Conservation (phyloP, 768 basidiomycete genomes). For the Artomyces pyxidatus region DNA sequence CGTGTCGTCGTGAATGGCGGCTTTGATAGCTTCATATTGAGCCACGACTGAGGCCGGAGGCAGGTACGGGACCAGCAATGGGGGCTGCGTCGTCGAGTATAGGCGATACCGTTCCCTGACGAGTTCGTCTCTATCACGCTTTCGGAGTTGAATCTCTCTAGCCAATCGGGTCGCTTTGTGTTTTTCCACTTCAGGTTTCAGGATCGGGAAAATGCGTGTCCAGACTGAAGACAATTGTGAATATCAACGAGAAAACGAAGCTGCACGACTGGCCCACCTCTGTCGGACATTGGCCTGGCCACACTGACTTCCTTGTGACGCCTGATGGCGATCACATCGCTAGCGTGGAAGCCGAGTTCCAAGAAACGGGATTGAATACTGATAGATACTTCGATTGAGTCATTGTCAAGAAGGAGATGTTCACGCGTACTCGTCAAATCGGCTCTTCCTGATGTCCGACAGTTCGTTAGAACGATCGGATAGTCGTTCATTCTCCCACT, state of each 20-base stretch:
- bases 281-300: slow-evolving; percentile 8
- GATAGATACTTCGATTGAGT: neutral
- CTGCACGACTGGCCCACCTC: neutral
- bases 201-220: neutral
- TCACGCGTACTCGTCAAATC: slow-evolving; percentile 5
- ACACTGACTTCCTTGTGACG: slow-evolving; percentile 6
- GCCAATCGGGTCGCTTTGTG: neutral
- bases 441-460: slow-evolving; percentile 2
- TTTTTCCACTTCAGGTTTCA: neutral
- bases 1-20: neutral
- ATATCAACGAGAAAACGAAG: neutral
- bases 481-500: slow-evolving; percentile 5
- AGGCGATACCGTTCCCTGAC: neutral
- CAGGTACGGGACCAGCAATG: neutral
- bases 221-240: neutral
- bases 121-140: neutral
- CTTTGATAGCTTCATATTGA: neutral
- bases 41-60: neutral
- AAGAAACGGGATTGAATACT: slow-evolving; percentile 6
- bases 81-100: neutral
- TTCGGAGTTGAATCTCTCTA: neutral
- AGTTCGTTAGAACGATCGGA: neutral
- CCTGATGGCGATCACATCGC: slow-evolving; percentile 2
- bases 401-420: neutral
- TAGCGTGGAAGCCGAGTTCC: neutral